Evolutionary conservation across 495 filamentous ascomycete species (phyloP), one percentile per base, ranked within the genome.

Genomic region (Hypoxylon subgilvum): DNA sequence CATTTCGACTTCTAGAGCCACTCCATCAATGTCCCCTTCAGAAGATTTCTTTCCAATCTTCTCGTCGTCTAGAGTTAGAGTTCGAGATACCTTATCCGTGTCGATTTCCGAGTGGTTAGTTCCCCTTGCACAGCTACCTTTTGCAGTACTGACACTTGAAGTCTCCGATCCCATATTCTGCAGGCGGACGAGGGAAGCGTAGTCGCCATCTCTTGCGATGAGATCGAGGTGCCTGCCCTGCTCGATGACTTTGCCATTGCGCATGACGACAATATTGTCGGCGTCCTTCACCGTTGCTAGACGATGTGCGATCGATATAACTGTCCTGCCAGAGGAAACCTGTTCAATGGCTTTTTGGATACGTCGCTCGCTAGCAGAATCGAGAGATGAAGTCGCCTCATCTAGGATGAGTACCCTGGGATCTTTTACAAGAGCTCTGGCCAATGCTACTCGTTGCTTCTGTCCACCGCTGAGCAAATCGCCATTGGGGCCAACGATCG

Each of bases 251-350:
- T 73, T 61, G 3, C 83, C 84, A 35, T 80, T 74, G 31, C 76
- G 72, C 76, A 86, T 79, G 8, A 85, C 83, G 10, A 85, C 74
- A 54, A 86, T 86, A 30, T 84, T 83, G 54, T 85, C 79, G 0
- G 83, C 83, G 38, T 74, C 74, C 21, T 82, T 78, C 21, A 91
- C 85, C 18, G 87, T 91, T 14, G 77, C 76, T 27, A 91, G 70
- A 2, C 87, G 77, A 74, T 92, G 89, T 21, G 84, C 83, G 13
- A 93, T 87, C 16, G 89, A 84, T 35, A 94, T 86, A 0, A 87
- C 88, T 2, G 90, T 94, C 36, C 80, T 69, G 1, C 76, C 77
- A 7, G 48, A 65, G 14, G 79, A 66, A 9, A 79, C 74, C 27
- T 74, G 74, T 28, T 75, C 71, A 46, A 85, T 75, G 12, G 81